Base-by-base conservation (phyloP, 139 green algal genomes). In the Closterium sp. region DNA sequence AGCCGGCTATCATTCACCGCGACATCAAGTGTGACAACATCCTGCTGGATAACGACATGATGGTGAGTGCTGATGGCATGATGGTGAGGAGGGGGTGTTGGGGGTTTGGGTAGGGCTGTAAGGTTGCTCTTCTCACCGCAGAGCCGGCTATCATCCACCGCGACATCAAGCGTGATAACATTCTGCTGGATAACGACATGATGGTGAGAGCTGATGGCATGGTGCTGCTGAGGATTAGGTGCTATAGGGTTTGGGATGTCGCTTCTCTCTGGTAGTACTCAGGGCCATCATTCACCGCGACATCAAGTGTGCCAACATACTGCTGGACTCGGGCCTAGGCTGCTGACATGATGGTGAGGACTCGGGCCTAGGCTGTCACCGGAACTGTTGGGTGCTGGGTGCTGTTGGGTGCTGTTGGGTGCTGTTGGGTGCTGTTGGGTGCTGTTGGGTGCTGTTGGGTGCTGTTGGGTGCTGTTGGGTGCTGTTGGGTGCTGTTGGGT, bases 1-100 rank as follows among this genome's bases (percentile, higher is more conserved):
- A 89, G 86, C 29, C 29, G 30, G 42, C 88, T n/a, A 90, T 95
- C 92, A 70, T 96, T 6, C 95, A 96, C 85, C 31, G 95, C 13
- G 94, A 96, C 88, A 73, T 96, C 70, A 96, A 95, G 34, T 93
- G 93, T 7, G 38, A 38, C 30, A 96, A 96, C 89, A 94, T 96
- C 21, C 89, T 96, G 50, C 87, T 96, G 86, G 94, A 95, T n/a
- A 9, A 30, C 4, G 28, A 87, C n/a, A 30, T 87, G n/a, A 30
- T 32, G 27, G 79, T 86, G 29, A 22, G 42, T 5, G 7, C 42
- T 62, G 42, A 62, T n/a, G n/a, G n/a, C n/a, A 30, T 87, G n/a
- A 30, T 32, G 38, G 38, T 50, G 38, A 50, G 38, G 38, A 50
- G 34, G 34, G 34, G 34, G 34, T 42, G 34, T 42, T 42, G 34